These are phyloP conservation scores for Kalmanozyma brasiliensis DNA, from an alignment of 1,284 basidiomycete species.

Conservation along the genomic window DNA sequence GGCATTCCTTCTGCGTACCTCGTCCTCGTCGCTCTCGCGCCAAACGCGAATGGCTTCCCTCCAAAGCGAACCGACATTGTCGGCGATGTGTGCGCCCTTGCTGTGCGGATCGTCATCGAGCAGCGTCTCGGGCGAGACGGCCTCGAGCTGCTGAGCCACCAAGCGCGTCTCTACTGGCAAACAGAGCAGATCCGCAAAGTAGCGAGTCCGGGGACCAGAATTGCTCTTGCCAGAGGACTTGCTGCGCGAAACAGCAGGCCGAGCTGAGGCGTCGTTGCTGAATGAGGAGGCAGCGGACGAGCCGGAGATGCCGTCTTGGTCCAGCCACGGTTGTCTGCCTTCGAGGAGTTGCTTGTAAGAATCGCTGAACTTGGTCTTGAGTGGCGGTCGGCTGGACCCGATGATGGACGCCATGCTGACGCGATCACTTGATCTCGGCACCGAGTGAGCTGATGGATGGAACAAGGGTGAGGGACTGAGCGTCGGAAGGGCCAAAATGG, in stretches of 20 bases:
- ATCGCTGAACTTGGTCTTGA: conserved; percentile 56
- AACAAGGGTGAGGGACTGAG: not conserved
- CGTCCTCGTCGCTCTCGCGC: conserved; percentile 51
- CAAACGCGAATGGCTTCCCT: conserved; percentile 57
- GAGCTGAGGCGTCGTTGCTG: conserved; percentile 8
- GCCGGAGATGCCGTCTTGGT: conserved; percentile 3
- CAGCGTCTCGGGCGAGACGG: conserved; percentile 41
- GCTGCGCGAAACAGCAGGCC: conserved; percentile 21
- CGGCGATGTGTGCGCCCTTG: conserved; percentile 50
- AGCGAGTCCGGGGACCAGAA: conserved; percentile 56
- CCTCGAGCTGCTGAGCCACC: conserved; percentile 44
- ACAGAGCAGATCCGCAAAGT: conserved; percentile 59
- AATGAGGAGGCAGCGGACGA: conserved; percentile 16
- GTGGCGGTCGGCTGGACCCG: conserved; percentile 36
- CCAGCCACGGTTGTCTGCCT: conserved; percentile 59
- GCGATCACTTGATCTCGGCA: not conserved
- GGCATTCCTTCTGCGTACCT: conserved; percentile 54
- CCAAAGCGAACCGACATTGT: conserved; percentile 61
- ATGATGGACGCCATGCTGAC: conserved; percentile 20
- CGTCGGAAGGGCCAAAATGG: too few species aligned
- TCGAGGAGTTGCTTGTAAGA: conserved; percentile 51
- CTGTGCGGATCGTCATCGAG: conserved; percentile 51
- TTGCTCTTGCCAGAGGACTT: conserved; percentile 58
- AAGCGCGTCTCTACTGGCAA: conserved; percentile 55
- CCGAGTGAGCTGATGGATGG: not conserved